phyloP scores from a whole-genome alignment of 2,329 filamentous ascomycete genomes.

The Colletotrichum chlorophyti region DNA sequence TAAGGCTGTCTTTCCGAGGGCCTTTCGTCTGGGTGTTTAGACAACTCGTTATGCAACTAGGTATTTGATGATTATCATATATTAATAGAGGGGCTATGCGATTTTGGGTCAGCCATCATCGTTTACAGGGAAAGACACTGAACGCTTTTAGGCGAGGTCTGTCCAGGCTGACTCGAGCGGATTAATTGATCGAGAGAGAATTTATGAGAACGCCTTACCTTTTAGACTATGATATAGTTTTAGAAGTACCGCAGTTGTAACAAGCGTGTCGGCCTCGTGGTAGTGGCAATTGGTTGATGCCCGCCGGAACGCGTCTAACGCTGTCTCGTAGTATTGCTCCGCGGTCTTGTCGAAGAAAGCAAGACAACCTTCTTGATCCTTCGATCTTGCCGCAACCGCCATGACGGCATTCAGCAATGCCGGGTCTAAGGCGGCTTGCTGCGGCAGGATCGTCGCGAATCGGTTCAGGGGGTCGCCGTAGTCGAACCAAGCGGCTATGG shows the following conservation, averaged over 20 bases:
- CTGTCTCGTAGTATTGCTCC: not conserved
- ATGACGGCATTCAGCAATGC: conserved; percentile 8
- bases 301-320: not conserved
- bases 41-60: not conserved
- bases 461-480: not conserved
- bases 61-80: too few relatives aligned
- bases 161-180: too few relatives aligned
- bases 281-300: not conserved
- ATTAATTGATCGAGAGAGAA: too few relatives aligned
- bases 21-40: not conserved
- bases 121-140: too few relatives aligned
- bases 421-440: not conserved
- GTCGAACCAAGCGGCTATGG: conserved; percentile 2
- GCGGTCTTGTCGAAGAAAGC: conserved; percentile 14
- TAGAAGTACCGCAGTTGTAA: conserved; percentile 4
- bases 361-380: not conserved
- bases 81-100: too few relatives aligned
- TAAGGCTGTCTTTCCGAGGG: not conserved
- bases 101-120: too few relatives aligned
- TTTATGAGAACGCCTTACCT: too few relatives aligned
- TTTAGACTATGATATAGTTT: not conserved
- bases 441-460: not conserved
- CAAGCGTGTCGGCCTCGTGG: not conserved
- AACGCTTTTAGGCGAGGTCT: too few relatives aligned
- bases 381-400: not conserved